These are phyloP conservation scores for Boeremia exigua DNA, from an alignment of 2,329 filamentous ascomycete genomes.

Conservation along the genomic window DNA sequence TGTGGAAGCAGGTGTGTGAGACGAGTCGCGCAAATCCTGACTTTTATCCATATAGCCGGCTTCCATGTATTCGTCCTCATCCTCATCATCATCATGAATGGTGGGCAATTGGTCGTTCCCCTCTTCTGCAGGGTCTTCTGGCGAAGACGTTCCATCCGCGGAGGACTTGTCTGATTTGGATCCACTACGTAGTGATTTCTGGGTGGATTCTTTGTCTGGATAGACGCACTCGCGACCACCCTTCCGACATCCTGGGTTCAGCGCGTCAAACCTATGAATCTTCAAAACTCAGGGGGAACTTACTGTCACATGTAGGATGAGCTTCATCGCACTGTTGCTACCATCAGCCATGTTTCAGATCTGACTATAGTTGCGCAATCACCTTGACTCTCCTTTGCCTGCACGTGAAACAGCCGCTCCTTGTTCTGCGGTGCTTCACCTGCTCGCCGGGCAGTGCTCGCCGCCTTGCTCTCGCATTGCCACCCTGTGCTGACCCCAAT, in stretches of 20 bases:
- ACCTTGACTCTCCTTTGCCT: slow-evolving; percentile 84
- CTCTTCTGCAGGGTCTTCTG: slow-evolving; percentile 56
- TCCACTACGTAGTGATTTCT: slow-evolving; percentile 55
- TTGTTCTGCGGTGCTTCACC: slow-evolving; percentile 90
- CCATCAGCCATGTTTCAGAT: slow-evolving; percentile 20
- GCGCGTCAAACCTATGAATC: slow-evolving; percentile 22
- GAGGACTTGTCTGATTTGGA: slow-evolving; percentile 53
- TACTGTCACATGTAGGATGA: slow-evolving; percentile 81
- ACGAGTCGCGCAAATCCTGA: slow-evolving; percentile 42
- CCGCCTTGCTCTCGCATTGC: slow-evolving; percentile 38
- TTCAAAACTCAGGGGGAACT: slow-evolving; percentile 36
- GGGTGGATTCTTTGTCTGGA: slow-evolving; percentile 70
- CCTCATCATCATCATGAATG: slow-evolving; percentile 53
- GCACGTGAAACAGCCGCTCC: slow-evolving; percentile 94
- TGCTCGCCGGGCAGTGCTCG: slow-evolving; percentile 61
- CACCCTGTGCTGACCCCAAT: slow-evolving; percentile 36
- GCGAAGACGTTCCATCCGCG: slow-evolving; percentile 58
- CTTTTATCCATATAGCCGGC: slow-evolving; percentile 22
- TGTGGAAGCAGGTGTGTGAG: slow-evolving; percentile 49
- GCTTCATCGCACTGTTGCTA: slow-evolving; percentile 80
- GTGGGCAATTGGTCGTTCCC: slow-evolving; percentile 48
- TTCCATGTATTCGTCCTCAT: slow-evolving; percentile 50
- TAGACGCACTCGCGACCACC: slow-evolving; percentile 90
- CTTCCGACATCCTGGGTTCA: slow-evolving; percentile 77
- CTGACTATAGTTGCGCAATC: slow-evolving; percentile 15